phyloP scores from a whole-genome alignment of 345 rosid genomes.

The Murraya koenigii region DNA sequence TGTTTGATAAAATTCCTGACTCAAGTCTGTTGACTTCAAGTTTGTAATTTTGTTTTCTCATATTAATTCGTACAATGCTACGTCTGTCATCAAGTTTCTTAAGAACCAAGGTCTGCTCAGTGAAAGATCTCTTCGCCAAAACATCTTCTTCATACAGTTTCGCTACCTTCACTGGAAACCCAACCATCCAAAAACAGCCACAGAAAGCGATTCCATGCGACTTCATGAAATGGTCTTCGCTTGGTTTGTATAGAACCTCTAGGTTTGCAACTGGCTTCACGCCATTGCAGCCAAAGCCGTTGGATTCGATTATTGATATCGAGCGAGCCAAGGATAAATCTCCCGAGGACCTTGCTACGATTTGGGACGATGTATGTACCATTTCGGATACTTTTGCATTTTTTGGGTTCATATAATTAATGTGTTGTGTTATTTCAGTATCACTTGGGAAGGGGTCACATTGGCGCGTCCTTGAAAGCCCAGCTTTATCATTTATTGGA shows the following conservation, averaged over 20 bases:
- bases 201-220: constrained; percentile 43
- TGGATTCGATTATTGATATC: constrained; percentile 85
- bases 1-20: constrained; percentile 7
- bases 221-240: constrained; percentile 57
- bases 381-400: background rate
- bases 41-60: background rate
- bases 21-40: background rate
- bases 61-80: constrained; percentile 8
- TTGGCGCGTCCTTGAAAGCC: constrained; percentile 70
- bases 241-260: constrained; percentile 69
- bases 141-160: constrained; percentile 21
- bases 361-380: constrained; percentile 91
- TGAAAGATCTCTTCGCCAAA: constrained; percentile 12
- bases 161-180: constrained; percentile 24
- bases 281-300: constrained; percentile 77
- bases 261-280: constrained; percentile 79
- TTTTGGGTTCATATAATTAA: background rate
- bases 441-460: constrained; percentile 90
- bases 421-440: constrained; percentile 40
- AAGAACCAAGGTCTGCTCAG: background rate
- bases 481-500: constrained; percentile 65
- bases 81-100: constrained; percentile 12
- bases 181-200: constrained; percentile 9
- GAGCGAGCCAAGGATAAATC: constrained; percentile 62
- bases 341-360: constrained; percentile 72